Percentiles rank a stretch among this genome's conserved stretches.
Conservation (phyloP, 768 basidiomycete genomes). For the Ramaria sp. region DNA sequence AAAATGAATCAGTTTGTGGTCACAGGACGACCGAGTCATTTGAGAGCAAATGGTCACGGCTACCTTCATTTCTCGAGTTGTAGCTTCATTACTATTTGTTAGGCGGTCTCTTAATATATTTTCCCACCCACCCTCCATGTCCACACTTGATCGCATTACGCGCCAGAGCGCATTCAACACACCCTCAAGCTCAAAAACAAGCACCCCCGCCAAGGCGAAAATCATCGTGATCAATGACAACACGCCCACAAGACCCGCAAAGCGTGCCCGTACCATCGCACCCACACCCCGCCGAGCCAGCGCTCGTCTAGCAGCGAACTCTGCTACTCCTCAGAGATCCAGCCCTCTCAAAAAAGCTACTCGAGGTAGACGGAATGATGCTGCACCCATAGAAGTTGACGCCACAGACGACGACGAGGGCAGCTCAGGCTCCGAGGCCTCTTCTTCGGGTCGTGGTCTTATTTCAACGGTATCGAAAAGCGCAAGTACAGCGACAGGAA, state of each 20-base stretch:
- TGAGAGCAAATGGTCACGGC: no score
- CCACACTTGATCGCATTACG: slow-evolving; percentile 1
- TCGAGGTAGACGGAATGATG: background rate
- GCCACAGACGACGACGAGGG: background rate
- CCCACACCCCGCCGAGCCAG: background rate
- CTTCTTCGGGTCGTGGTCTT: background rate
- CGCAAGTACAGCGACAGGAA: background rate
- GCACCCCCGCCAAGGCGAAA: background rate
- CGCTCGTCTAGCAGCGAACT: background rate
- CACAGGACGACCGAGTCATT: no score
- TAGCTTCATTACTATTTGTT: no score
- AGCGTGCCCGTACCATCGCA: slow-evolving; percentile 3
- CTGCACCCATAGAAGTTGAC: background rate
- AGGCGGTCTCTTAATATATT: no score
- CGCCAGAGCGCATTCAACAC: slow-evolving; percentile 6
- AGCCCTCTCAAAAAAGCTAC: background rate
- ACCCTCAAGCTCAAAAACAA: background rate
- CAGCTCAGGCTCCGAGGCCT: background rate
- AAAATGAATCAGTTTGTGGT: no score
- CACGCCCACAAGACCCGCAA: background rate
- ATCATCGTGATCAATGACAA: background rate
- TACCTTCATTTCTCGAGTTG: no score
- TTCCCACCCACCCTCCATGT: background rate
- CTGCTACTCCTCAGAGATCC: background rate
- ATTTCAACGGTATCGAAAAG: slow-evolving; percentile 2